phyloP scores from a whole-genome alignment of 805 yeast species.

The Yamadazyma nakazawae region DNA sequence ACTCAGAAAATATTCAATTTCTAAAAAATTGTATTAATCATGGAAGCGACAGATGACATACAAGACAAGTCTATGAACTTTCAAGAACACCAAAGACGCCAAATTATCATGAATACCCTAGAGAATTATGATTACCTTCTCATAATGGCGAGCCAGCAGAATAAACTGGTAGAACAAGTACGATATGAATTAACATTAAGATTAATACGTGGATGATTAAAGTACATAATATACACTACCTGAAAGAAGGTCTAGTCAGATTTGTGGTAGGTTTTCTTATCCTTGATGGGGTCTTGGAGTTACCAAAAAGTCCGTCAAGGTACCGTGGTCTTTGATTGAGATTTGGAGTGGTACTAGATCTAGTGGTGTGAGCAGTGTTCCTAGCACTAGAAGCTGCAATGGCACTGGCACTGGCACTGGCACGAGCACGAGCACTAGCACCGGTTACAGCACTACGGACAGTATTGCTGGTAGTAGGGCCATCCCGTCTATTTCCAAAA shows the following conservation, averaged over 20 bases:
- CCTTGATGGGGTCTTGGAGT: constrained; percentile 1
- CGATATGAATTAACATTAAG: constrained; percentile 36
- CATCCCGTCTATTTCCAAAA: neutral
- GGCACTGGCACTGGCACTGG: neutral
- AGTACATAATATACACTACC: constrained; percentile 11
- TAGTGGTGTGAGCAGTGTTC: neutral
- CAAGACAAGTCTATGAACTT: constrained; percentile 18
- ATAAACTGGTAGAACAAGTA: constrained; percentile 42
- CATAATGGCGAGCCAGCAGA: constrained; percentile 35
- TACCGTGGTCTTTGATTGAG: constrained; percentile 43
- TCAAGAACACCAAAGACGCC: constrained; percentile 29
- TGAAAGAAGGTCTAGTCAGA: constrained; percentile 18
- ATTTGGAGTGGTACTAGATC: constrained; percentile 27
- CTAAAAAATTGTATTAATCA: too few species aligned
- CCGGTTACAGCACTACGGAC: neutral
- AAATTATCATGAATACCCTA: constrained; percentile 36
- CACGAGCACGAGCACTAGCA: too few species aligned
- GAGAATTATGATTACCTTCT: constrained; percentile 27
- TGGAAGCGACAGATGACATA: constrained; percentile 1
- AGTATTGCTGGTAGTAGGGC: neutral
- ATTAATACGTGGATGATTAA: constrained; percentile 13
- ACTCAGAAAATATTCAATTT: too few species aligned
- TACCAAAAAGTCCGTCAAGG: constrained; percentile 36
- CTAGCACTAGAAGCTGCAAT: neutral
- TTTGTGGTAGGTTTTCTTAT: constrained; percentile 7